Evolutionary conservation across 305 asterid species (phyloP), one percentile per base, ranked within the genome.

Genomic region (Petunia hybrid): DNA sequence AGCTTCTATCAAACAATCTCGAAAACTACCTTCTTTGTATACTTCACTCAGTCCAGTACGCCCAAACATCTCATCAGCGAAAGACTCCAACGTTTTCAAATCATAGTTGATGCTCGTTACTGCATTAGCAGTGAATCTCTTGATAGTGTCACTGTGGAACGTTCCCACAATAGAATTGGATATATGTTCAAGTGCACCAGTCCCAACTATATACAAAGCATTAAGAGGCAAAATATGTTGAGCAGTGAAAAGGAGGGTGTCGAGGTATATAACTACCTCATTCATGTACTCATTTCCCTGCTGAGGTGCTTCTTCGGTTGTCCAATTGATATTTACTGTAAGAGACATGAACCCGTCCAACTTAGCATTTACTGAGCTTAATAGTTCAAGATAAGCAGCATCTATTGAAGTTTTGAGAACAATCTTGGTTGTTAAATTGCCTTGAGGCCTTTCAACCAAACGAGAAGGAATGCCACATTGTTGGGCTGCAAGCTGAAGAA

Each of bases 401-500:
- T 94, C 98, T 73, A 96, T 85, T 31, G 98, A 92, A 31, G 98
- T 90, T 88, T 90, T 91, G 2, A 94, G 88, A 60, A 94, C 97
- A 14, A 92, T 89, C 87, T 93, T 94, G 83, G 98, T 97, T 1
- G 93, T 86, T 83, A 94, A 87, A 73, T 89, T 90, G 8, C 88
- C 88, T 82, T 91, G 97, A 45, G 95, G 95, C 75, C 93, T 84
- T 70, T 91, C 97, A 42, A 93, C 91, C 1, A 95, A 91, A 73
- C 94, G 87, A 65, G 88, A 86, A 0, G 98, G 97, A 35, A 93
- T 93, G 38, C 98, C 98, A 66, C 98, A 94, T 80, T 91, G 98
- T 83, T 93, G 97, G 59, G 98, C 97, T 0, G 98, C 95, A 83
- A 91, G 97, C 82, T 93, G 98, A 86, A 94, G 90, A 63, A 91